Evolutionary conservation across 169 alveolate genomes (phyloP), one percentile per base, ranked within the genome.

Genomic region (Eimeria necatrix): DNA sequence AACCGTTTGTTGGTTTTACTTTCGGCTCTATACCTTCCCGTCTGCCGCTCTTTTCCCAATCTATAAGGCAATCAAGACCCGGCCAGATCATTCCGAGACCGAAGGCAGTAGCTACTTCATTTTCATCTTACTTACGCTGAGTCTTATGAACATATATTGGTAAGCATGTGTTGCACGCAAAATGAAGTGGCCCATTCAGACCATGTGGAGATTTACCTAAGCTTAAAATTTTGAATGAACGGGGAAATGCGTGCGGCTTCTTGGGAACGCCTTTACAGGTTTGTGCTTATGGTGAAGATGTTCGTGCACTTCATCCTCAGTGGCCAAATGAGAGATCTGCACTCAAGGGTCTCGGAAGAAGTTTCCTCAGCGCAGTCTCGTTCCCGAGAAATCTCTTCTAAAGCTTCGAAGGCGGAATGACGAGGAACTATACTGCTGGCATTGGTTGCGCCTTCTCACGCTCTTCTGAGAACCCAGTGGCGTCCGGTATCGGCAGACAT

Each of bases 71-170:
- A 92, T 92, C 52, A 74, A 91, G 24, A 70, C 86, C 68, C 93
- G 92, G 74, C 94, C 76, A 24, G 87, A 95, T 85, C 26, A 84
- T 24, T 73, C 95, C 18, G 96, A 94, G 60, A 91, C 88, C 8
- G 96, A 95, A 64, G 96, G 96, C 26, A 87, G 94, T 51, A 94
- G 95, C 52, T 96, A 95, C 97, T 81, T 96, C 8, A 95, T 89
- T 9, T 96, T 95, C 88, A 76, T 96, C 51, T 73, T 96, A 5
- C 96, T 96, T 26, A 96, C 96, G 1, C 95, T 95, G 81, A 85
- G 96, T 24, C 80, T 96, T 26, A 95, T 96, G 97, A 96, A 96
- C 78, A 90, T 94, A 20, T 96, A 96, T 59, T 96, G 97, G 97
- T 94, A 64, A 46, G 93, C 51, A 74, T 8, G 18, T 41, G 7